These are phyloP conservation scores for Apiospora saccharicola DNA, from an alignment of 2,329 filamentous ascomycete genomes.

Conservation along the genomic window DNA sequence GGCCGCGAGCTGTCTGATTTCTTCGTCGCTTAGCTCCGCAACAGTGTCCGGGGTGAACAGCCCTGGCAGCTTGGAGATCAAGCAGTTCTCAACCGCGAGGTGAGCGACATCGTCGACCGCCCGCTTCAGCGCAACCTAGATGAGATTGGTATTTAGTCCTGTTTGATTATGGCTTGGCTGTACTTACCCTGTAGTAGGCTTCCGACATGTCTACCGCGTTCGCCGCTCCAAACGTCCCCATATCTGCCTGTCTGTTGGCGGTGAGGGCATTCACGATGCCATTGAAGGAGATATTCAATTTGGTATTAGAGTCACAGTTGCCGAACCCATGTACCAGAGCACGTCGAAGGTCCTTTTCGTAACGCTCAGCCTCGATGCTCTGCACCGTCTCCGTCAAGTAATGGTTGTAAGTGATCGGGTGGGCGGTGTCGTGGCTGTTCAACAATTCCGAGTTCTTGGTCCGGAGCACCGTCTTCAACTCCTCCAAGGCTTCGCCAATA, in stretches of 20 bases:
- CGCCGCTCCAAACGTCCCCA: constrained; percentile 22
- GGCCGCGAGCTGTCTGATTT: constrained; percentile 32
- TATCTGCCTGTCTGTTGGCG: constrained; percentile 10
- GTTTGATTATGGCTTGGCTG: neutral
- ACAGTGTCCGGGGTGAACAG: constrained; percentile 36
- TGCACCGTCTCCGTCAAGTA: constrained; percentile 46
- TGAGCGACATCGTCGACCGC: constrained; percentile 38
- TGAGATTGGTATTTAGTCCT: neutral
- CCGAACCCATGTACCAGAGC: constrained; percentile 19
- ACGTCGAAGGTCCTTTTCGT: neutral
- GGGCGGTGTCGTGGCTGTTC: constrained; percentile 36
- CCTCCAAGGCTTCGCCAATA: constrained; percentile 35
- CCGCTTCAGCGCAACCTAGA: constrained; percentile 38
- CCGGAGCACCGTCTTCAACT: constrained; percentile 31
- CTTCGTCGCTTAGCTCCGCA: constrained; percentile 30
- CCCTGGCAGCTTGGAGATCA: constrained; percentile 33
- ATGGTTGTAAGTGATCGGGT: constrained; percentile 51
- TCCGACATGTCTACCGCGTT: constrained; percentile 26
- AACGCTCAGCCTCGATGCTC: constrained; percentile 34
- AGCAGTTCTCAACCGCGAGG: constrained; percentile 36
- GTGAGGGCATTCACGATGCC: neutral
- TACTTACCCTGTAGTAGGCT: constrained; percentile 31
- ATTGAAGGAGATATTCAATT: neutral
- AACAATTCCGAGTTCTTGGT: constrained; percentile 40
- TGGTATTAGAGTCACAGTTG: neutral